phyloP scores from a whole-genome alignment of 495 filamentous ascomycete species.

The Trichoderma virens region DNA sequence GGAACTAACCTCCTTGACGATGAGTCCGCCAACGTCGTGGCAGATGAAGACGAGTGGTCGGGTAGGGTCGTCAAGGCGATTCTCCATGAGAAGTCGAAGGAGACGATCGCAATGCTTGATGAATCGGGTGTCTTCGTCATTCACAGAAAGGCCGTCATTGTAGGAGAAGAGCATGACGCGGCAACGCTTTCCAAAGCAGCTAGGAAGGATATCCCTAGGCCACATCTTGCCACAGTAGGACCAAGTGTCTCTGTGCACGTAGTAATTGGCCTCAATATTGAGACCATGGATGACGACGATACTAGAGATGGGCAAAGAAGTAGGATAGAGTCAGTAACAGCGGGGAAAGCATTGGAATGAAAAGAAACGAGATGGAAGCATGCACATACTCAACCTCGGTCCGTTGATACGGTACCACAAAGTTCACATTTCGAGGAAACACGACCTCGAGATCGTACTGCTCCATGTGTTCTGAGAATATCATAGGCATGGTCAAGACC shows the following conservation, averaged over 20 bases:
- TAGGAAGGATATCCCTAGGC: background rate
- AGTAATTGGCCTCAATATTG: background rate
- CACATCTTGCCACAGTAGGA: background rate
- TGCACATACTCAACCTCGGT: background rate
- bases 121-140: background rate
- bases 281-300: background rate
- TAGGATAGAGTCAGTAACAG: background rate
- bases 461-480: conserved; percentile 3
- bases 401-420: background rate
- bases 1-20: background rate
- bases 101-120: background rate
- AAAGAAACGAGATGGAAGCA: background rate
- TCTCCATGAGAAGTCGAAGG: background rate
- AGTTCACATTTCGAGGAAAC: background rate
- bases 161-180: conserved; percentile 6
- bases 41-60: background rate
- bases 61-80: background rate
- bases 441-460: background rate
- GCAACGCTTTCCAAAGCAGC: background rate
- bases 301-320: background rate
- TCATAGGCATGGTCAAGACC: conserved; percentile 1
- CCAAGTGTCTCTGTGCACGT: background rate
- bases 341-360: background rate
- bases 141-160: background rate
- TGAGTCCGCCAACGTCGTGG: background rate